A percentile compares a stretch with the other conserved stretches of the same genome.
Conservation (phyloP, 2,329 filamentous ascomycete species). For the Phialophora expanda region DNA sequence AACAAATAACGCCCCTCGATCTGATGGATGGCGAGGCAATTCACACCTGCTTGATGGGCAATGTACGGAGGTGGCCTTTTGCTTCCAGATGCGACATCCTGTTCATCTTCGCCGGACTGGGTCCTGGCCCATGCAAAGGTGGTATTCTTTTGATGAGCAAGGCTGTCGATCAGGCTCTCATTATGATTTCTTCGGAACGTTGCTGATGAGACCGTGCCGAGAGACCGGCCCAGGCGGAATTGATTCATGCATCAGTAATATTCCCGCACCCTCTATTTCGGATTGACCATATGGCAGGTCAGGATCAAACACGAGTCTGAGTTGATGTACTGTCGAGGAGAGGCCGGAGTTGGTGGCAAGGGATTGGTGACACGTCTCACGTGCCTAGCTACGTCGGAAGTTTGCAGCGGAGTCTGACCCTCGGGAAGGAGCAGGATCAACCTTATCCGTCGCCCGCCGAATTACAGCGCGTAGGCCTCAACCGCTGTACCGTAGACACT, state of each 20-base stretch:
- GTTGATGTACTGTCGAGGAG: background rate
- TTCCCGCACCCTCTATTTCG: background rate
- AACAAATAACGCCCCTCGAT: conserved; percentile 80
- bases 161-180: conserved; percentile 69
- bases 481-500: background rate
- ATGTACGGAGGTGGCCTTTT: conserved; percentile 47
- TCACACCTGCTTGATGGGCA: conserved; percentile 80
- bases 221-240: conserved; percentile 33
- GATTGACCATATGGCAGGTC: background rate
- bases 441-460: too few species aligned
- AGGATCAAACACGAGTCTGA: background rate
- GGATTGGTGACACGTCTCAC: background rate
- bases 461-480: background rate
- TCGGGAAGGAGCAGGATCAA: too few species aligned
- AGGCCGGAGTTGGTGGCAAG: background rate
- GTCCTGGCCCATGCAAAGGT: conserved; percentile 47
- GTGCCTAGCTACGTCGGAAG: background rate
- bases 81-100: conserved; percentile 39
- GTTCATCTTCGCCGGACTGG: conserved; percentile 36
- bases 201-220: conserved; percentile 69
- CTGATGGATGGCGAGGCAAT: conserved; percentile 76
- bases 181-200: conserved; percentile 68
- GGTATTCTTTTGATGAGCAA: conserved; percentile 72
- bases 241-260: conserved; percentile 37
- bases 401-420: too few species aligned